A percentile compares a stretch with the other conserved stretches of the same genome.
These are phyloP conservation scores for Claviceps capensis DNA, from an alignment of 2,329 filamentous ascomycete species.

Conservation along the genomic window DNA sequence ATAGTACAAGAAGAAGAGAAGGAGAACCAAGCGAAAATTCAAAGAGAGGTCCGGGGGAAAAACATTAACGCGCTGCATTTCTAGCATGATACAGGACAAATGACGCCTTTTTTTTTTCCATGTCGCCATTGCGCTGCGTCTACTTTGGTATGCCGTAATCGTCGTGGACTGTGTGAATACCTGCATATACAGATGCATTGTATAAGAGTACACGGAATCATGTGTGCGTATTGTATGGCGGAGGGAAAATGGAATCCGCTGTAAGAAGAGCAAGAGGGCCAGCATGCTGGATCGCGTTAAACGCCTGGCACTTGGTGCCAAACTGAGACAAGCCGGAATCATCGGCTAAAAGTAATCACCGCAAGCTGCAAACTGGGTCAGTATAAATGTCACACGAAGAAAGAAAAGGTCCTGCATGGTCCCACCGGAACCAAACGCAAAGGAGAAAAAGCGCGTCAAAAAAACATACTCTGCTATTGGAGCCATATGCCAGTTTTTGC, in stretches of 20 bases:
- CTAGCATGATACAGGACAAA: background rate
- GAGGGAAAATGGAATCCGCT: background rate
- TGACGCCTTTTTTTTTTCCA: background rate
- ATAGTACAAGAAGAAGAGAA: background rate
- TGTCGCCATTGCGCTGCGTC: background rate
- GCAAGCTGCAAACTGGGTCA: conserved; percentile 22
- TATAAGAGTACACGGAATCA: background rate
- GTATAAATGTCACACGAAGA: background rate
- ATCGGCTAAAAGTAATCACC: conserved; percentile 36
- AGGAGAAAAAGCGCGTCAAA: background rate
- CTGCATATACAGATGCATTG: background rate
- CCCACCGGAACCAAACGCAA: background rate
- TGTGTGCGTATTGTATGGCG: background rate
- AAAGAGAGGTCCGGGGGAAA: background rate
- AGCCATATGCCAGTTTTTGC: conserved; percentile 48
- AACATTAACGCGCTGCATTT: background rate
- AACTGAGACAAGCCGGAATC: conserved; percentile 2
- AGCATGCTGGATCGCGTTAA: conserved; percentile 1
- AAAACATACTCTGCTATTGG: conserved; percentile 44
- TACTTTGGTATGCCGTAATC: background rate
- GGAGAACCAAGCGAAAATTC: background rate
- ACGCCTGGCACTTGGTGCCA: background rate
- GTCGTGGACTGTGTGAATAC: background rate
- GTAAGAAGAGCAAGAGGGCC: background rate
- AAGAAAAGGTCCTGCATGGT: background rate